Conservation (phyloP, 1,284 basidiomycete genomes). For the Trichosporon sp. region DNA sequence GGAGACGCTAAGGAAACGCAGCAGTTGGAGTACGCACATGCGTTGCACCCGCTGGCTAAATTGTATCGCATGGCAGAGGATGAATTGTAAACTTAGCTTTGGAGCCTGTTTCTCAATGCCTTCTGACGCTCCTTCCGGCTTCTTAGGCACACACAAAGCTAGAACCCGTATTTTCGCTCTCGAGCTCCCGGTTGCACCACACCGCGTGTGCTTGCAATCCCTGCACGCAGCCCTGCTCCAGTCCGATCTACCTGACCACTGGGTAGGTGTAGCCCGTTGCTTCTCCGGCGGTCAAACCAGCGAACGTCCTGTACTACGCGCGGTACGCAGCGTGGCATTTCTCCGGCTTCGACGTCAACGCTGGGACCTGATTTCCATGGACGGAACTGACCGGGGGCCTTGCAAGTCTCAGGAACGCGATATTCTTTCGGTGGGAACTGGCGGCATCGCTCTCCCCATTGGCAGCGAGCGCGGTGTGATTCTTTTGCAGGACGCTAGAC, state of each 20-base stretch:
- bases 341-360: neutral
- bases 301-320: too few species aligned
- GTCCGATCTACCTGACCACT: neutral
- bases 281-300: neutral
- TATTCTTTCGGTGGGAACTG: neutral
- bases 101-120: slow-evolving; percentile 1
- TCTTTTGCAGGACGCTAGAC: neutral
- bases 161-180: neutral
- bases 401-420: neutral
- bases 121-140: slow-evolving; percentile 1
- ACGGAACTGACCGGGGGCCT: neutral
- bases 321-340: too few species aligned
- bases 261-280: neutral
- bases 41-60: neutral
- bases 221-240: neutral
- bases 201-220: neutral
- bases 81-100: slow-evolving; percentile 4
- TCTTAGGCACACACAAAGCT: neutral
- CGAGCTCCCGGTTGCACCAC: neutral
- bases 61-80: slow-evolving; percentile 3
- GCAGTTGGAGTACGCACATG: neutral
- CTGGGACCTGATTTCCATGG: neutral
- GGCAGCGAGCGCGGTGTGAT: neutral
- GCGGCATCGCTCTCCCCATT: neutral
- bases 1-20: neutral